These are phyloP conservation scores for Trichoderma cornu-damae DNA, from an alignment of 2,329 filamentous ascomycete species.

Conservation along the genomic window DNA sequence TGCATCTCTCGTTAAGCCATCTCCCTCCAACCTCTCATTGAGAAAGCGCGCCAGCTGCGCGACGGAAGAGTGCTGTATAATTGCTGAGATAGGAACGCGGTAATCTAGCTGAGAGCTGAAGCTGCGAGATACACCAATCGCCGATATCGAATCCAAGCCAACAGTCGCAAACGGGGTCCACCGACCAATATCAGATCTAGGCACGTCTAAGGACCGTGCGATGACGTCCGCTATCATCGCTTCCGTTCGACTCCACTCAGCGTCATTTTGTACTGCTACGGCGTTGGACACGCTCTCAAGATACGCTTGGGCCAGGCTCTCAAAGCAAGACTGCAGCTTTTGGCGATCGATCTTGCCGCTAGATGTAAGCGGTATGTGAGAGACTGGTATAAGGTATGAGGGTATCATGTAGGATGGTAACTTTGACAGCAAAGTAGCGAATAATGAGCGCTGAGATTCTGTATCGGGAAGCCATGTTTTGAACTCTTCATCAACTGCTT, in stretches of 20 bases:
- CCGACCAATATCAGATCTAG: slow-evolving; percentile 46
- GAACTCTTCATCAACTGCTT: slow-evolving; percentile 26
- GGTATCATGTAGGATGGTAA: slow-evolving; percentile 79
- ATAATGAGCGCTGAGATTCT: slow-evolving; percentile 43
- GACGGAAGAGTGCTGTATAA: slow-evolving; percentile 66
- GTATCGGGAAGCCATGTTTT: slow-evolving; percentile 35
- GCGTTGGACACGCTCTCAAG: slow-evolving; percentile 36
- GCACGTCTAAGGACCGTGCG: slow-evolving; percentile 43
- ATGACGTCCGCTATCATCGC: slow-evolving; percentile 50
- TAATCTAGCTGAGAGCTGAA: slow-evolving; percentile 45
- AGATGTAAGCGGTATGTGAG: slow-evolving; percentile 61
- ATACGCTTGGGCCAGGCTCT: slow-evolving; percentile 39
- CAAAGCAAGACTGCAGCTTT: slow-evolving; percentile 46
- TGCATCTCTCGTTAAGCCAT: not conserved
- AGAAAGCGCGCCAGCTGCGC: slow-evolving; percentile 48
- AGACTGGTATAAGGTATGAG: slow-evolving; percentile 64
- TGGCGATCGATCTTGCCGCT: slow-evolving; percentile 70
- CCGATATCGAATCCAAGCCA: slow-evolving; percentile 78
- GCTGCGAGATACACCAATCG: slow-evolving; percentile 61
- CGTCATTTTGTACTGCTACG: slow-evolving; percentile 29
- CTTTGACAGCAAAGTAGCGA: slow-evolving; percentile 46
- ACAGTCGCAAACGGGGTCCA: slow-evolving; percentile 72
- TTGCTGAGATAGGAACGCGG: slow-evolving; percentile 59
- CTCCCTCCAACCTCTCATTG: not conserved
- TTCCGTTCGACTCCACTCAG: slow-evolving; percentile 54